phyloP scores from a whole-genome alignment of 176 grass and related monocot genomes.

The Chloris gayana region DNA sequence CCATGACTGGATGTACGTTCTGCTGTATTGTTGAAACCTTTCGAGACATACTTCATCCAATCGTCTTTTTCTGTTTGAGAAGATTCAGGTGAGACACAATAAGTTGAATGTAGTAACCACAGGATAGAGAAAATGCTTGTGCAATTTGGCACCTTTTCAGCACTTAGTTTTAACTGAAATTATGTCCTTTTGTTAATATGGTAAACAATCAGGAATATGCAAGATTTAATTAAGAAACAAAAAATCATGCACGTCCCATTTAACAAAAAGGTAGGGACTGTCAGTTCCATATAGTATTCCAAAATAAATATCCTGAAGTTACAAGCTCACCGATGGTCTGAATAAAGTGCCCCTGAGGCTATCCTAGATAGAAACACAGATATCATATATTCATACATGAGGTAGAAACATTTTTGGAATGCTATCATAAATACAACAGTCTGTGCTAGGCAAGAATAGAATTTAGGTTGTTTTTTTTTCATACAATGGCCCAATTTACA shows the following conservation, averaged over 20 bases:
- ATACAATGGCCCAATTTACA: background rate
- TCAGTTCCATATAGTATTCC: background rate
- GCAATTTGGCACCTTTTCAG: background rate
- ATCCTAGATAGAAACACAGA: background rate
- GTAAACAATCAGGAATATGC: background rate
- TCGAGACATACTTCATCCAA: constrained; percentile 93
- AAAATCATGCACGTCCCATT: background rate
- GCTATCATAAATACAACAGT: too few relatives aligned
- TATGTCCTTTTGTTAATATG: background rate
- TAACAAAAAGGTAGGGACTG: background rate
- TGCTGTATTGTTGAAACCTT: constrained; percentile 85
- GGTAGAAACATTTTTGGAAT: background rate
- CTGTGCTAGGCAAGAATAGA: background rate
- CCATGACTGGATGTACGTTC: constrained; percentile 92
- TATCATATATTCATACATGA: background rate
- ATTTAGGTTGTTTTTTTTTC: background rate
- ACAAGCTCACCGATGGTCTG: background rate
- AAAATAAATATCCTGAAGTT: background rate
- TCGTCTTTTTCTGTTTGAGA: constrained; percentile 63
- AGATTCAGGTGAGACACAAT: constrained; percentile 6
- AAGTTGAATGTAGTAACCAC: background rate
- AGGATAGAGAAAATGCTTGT: too few relatives aligned
- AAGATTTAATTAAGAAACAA: background rate
- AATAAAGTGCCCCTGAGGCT: background rate
- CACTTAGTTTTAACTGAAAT: background rate